phyloP scores from a whole-genome alignment of 768 basidiomycete species.

The Boletales sp. region DNA sequence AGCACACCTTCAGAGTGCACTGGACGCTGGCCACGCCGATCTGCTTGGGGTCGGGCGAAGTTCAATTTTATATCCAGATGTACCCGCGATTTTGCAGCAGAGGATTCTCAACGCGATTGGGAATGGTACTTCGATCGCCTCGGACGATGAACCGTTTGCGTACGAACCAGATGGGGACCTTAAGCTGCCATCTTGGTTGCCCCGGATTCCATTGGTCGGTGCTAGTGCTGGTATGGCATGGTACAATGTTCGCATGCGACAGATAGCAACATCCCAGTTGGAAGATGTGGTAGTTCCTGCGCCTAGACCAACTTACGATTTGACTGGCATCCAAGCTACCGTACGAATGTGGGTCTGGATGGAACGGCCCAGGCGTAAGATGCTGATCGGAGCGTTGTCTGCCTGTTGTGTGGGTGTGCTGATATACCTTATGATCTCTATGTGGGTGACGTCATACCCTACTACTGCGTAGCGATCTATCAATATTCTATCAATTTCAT shows the following conservation, averaged over 20 bases:
- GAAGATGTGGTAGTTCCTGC: neutral
- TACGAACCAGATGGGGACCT: slow-evolving; percentile 34
- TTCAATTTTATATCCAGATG: slow-evolving; percentile 57
- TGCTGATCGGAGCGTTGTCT: neutral
- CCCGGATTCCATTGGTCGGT: slow-evolving; percentile 58
- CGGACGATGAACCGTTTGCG: slow-evolving; percentile 33
- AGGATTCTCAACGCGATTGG: slow-evolving; percentile 4
- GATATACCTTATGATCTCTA: neutral
- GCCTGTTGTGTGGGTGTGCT: slow-evolving; percentile 3
- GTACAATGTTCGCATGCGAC: slow-evolving; percentile 60
- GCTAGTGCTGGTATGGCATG: slow-evolving; percentile 62
- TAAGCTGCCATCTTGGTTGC: slow-evolving; percentile 27
- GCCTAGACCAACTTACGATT: slow-evolving; percentile 19
- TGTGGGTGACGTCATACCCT: neutral
- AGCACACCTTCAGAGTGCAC: slow-evolving; percentile 49
- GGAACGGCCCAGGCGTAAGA: slow-evolving; percentile 3
- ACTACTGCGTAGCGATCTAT: neutral
- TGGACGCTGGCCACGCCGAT: slow-evolving; percentile 57
- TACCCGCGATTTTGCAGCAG: slow-evolving; percentile 43
- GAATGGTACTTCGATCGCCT: slow-evolving; percentile 12
- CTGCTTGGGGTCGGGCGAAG: slow-evolving; percentile 74
- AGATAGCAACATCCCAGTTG: slow-evolving; percentile 34
- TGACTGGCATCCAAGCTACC: slow-evolving; percentile 37
- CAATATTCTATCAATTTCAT: neutral
- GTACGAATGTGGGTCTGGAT: slow-evolving; percentile 49